Base-by-base conservation (phyloP, 2,329 filamentous ascomycete genomes). In the Sordariomycetes sp. region DNA sequence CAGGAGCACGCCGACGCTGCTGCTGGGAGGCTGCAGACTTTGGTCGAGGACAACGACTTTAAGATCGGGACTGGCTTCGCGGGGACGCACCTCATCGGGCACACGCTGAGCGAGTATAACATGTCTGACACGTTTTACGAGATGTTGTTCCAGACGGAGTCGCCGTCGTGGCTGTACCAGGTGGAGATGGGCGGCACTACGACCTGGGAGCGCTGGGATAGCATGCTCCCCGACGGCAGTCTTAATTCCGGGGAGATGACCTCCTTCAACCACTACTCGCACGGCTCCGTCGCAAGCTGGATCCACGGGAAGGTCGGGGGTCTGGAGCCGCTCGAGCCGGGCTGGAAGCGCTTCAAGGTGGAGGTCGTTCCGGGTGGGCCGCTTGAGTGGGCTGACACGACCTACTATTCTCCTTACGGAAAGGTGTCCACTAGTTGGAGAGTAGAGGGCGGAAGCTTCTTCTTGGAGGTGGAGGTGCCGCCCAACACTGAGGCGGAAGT, bases 191-290 rank as follows among this genome's bases (percentile, higher is more conserved):
- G 69, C 16, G 76, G 70, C 0, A 79, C 77, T 0, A 79, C 76
- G 0, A 76, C 73, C 0, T 80, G 77, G 77, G 77, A 80, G 61
- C 70, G 78, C 2, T 79, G 77, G 77, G 75, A 80, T 54, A 74
- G 71, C 32, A 65, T 80, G 34, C 63, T 78, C 0, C 67, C 73
- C 0, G 66, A 79, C 59, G 76, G 76, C 0, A 67, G 61, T 0
- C 62, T 79, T 16, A 79, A 79, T 57, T 67, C 72, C 0, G 73
- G 75, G 0, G 62, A 67, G 35, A 79, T 79, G 77, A 77, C 75
- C 0, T 77, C 74, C n/a, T 77, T 77, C 60, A 78, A 79, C 32
- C 76, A 79, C 60, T 79, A 79, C 57, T 71, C 77, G 0, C 72
- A 77, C n/a, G 76, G 76, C 0, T 73, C 74, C 0, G 74, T 79